These are phyloP conservation scores for Mallotus japonicus DNA, from an alignment of 441 rosid genomes.

Conservation along the genomic window DNA sequence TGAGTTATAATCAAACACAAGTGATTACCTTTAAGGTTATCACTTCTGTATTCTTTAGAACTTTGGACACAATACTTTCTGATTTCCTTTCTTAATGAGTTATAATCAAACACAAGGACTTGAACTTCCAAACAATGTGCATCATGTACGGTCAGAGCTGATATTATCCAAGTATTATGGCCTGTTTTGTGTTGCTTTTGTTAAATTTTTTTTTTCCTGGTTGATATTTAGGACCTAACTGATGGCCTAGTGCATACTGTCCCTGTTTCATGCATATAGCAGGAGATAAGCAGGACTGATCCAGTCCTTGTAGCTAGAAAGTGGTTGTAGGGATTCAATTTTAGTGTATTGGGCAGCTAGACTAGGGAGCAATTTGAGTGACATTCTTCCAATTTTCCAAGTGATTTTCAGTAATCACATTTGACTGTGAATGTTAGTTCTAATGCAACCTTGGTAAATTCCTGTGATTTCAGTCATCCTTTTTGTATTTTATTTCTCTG, in stretches of 20 bases:
- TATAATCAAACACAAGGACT: neutral
- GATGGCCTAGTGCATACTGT: neutral
- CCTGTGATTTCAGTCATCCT: neutral
- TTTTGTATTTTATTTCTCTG: neutral
- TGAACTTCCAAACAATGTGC: neutral
- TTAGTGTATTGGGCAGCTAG: neutral
- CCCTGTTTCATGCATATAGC: neutral
- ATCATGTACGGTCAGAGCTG: neutral
- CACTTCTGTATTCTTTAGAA: slow-evolving; percentile 1
- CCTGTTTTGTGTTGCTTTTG: neutral
- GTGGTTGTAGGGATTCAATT: neutral
- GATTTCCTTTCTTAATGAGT: neutral
- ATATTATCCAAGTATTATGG: neutral
- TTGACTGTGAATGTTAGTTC: neutral
- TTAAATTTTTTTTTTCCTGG: neutral
- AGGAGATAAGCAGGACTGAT: neutral
- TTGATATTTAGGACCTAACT: slow-evolving; percentile 1
- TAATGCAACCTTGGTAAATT: neutral
- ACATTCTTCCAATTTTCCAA: neutral
- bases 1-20: neutral
- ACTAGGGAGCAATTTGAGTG: neutral
- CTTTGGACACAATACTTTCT: neutral
- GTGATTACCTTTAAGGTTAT: too few relatives aligned
- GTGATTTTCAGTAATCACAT: neutral
- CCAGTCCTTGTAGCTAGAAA: neutral